Evolutionary conservation across 2,329 filamentous ascomycete genomes (phyloP).

Genomic region (Cercospora sojina): DNA sequence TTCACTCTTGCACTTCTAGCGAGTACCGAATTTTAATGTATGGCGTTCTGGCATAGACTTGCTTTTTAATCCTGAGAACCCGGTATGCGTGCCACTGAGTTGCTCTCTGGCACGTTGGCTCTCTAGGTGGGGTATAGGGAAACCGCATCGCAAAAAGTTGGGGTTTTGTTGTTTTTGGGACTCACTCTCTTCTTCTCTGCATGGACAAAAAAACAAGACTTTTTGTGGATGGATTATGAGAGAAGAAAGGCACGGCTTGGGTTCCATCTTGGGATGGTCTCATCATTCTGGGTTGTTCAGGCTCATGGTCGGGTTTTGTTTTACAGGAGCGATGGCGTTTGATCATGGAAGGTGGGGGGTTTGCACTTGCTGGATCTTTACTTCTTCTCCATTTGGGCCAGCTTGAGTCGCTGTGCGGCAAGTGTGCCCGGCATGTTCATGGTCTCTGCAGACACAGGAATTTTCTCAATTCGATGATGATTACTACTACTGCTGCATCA

Average conservation of each 20-base stretch:
- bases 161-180: not conserved
- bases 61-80: constrained; percentile 12
- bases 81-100: constrained; percentile 7
- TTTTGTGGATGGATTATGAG: not conserved
- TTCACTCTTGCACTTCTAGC: constrained; percentile 30
- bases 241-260: not conserved
- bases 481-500: not conserved
- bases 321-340: not conserved
- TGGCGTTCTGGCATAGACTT: constrained; percentile 27
- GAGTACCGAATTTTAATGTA: constrained; percentile 19
- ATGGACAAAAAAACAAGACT: not conserved
- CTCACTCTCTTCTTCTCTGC: not conserved
- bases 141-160: not conserved
- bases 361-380: not conserved
- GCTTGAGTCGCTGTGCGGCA: not conserved
- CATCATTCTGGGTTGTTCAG: not conserved
- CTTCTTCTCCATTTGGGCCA: not conserved
- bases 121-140: not conserved
- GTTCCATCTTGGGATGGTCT: not conserved
- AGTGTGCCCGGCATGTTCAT: not conserved
- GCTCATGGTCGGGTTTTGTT: not conserved
- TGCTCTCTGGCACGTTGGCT: not conserved
- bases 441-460: not conserved
- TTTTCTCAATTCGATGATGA: not conserved
- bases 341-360: not conserved